phyloP scores from a whole-genome alignment of 1,284 basidiomycete genomes.

The Microstroma glucosiphilum region DNA sequence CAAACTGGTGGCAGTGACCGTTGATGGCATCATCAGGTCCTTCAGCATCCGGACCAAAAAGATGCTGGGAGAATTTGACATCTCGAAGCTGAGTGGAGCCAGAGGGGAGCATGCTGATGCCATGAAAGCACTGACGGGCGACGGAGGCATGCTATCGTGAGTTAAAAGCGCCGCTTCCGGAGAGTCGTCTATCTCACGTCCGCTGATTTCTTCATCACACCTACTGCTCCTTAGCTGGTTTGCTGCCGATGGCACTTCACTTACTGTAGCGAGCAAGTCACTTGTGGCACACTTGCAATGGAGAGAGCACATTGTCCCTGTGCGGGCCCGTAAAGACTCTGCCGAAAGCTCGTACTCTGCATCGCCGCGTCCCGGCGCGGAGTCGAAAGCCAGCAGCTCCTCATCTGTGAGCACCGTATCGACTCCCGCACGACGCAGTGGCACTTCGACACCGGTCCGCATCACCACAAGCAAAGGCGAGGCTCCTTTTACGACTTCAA shows the following conservation, averaged over 20 bases:
- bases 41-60: slow-evolving; percentile 79
- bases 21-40: slow-evolving; percentile 81
- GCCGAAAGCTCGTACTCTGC: slow-evolving; percentile 19
- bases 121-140: neutral
- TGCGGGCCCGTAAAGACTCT: slow-evolving; percentile 20
- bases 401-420: slow-evolving; percentile 16
- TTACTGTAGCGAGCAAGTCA: slow-evolving; percentile 84
- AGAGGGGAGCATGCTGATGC: neutral
- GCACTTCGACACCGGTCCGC: neutral
- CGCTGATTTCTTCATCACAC: slow-evolving; percentile 48
- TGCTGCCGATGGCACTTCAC: slow-evolving; percentile 77
- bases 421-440: no score
- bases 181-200: no score
- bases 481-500: slow-evolving; percentile 13
- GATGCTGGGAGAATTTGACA: slow-evolving; percentile 83
- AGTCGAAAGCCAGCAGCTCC: slow-evolving; percentile 27
- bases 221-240: slow-evolving; percentile 57
- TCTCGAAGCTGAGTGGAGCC: slow-evolving; percentile 68
- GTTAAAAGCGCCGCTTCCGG: neutral
- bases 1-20: slow-evolving; percentile 76
- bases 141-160: slow-evolving; percentile 6
- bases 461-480: slow-evolving; percentile 12
- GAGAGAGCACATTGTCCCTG: slow-evolving; percentile 60
- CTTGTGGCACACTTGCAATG: slow-evolving; percentile 80
- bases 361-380: slow-evolving; percentile 17